Percentiles rank a stretch among this genome's conserved stretches.
These are phyloP conservation scores for Mucor sp. DNA, from an alignment of 371 early-diverging fungal genomes.

Conservation along the genomic window DNA sequence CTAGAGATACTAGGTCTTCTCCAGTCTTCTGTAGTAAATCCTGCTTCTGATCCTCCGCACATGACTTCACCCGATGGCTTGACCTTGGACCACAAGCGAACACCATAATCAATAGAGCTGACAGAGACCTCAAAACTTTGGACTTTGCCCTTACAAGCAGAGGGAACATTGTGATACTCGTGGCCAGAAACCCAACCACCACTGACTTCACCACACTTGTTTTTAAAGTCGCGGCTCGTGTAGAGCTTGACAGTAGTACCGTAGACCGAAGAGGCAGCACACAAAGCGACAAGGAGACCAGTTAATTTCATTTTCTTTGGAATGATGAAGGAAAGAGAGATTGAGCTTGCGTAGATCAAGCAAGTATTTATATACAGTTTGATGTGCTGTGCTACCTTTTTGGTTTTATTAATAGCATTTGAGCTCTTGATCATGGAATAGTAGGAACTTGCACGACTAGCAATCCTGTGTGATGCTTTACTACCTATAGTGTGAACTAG, in stretches of 20 bases:
- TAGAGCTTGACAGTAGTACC: background rate
- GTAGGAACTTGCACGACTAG: background rate
- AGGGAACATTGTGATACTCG: conserved; percentile 4
- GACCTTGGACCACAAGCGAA: background rate
- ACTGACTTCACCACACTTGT: conserved; percentile 7
- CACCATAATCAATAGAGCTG: background rate
- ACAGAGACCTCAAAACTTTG: conserved; percentile 4
- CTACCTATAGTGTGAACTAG: background rate
- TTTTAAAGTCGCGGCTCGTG: background rate
- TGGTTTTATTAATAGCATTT: background rate
- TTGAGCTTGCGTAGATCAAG: background rate
- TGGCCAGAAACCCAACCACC: conserved; percentile 2
- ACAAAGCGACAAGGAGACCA: background rate
- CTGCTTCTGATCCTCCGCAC: conserved; percentile 1
- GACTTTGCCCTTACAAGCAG: background rate
- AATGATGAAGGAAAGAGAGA: background rate
- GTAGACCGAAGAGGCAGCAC: background rate
- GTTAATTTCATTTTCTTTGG: background rate
- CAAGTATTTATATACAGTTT: background rate
- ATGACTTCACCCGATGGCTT: background rate
- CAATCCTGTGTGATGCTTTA: background rate
- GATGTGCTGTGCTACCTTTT: background rate
- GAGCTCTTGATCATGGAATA: background rate
- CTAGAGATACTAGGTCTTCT: conserved; percentile 5
- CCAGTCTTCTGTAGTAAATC: conserved; percentile 7